phyloP scores from a whole-genome alignment of 2,329 filamentous ascomycete species.

The Aspergillus quadricinctus region DNA sequence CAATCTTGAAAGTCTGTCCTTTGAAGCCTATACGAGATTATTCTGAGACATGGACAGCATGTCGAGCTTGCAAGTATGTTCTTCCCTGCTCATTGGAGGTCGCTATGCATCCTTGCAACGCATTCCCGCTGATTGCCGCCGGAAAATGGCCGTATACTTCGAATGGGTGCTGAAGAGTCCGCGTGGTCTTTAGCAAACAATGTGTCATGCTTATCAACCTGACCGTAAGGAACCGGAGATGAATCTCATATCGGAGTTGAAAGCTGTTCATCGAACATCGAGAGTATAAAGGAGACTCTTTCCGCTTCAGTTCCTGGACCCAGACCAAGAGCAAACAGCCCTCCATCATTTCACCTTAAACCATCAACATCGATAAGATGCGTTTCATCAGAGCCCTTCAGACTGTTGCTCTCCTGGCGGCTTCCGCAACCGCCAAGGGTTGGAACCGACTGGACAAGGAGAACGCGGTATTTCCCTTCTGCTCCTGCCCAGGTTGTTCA shows the following conservation, averaged over 20 bases:
- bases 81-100: neutral
- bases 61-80: neutral
- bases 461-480: constrained; percentile 15
- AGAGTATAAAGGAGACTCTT: neutral
- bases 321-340: neutral
- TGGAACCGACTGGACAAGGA: constrained; percentile 26
- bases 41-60: neutral
- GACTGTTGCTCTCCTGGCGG: constrained; percentile 13
- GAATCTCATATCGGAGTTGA: neutral
- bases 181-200: neutral
- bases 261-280: neutral
- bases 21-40: neutral
- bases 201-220: neutral
- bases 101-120: neutral
- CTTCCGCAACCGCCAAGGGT: constrained; percentile 15
- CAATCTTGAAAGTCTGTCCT: neutral
- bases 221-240: neutral
- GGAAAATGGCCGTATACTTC: neutral
- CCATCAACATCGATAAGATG: neutral
- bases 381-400: constrained; percentile 23
- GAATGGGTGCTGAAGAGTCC: neutral
- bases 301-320: neutral
- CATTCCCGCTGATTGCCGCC: neutral
- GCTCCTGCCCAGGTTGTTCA: neutral
- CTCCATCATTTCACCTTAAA: neutral